Base-by-base conservation (phyloP, 345 rosid species). In the Sonneratia alba region DNA sequence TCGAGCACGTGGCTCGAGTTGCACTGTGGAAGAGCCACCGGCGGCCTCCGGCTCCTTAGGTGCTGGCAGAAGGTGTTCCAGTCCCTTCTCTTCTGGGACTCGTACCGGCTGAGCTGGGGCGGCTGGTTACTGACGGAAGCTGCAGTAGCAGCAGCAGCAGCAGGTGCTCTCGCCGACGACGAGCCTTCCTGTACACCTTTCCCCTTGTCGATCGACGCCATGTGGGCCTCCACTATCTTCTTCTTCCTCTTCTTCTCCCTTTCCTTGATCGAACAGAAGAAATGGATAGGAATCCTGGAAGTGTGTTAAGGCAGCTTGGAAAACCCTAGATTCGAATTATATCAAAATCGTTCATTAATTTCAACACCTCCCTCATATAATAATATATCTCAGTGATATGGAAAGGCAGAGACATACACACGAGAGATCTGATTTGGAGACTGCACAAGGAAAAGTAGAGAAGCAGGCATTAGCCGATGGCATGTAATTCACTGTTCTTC, bases 21-120 rank as follows among this genome's bases (percentile, higher is more conserved):
- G 72, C 84, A 81, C 77, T 81, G 81, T 22, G 81, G 64, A 34
- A 78, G 65, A 1, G 78, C 73, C 16, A 76, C 81, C 19, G 84
- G 81, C 0, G 84, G 84, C 56, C 84, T 71, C 36, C 78, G 84
- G 68, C 78, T 81, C 61, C 81, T 74, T 53, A 81, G 32, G 67
- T 81, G 73, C 75, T 81, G 84, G 14, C 84, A 78, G 53, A 81
- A 81, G 49, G 49, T 47, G 49, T 47, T 47, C 49, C 49, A 47
- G 49, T 47, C 49, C 14, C 49, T 8, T 10, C 81, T 67, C 63
- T 81, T 81, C 69, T 81, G 84, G 4, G 84, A 81, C 68, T 81
- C 84, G 76, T 81, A 81, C 7, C 84, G 78, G 51, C 81, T 81
- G 55, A 76, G 75, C 16, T 78, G 81, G 18, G 69, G 70, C 40